Evolutionary conservation across 2,329 filamentous ascomycete genomes (phyloP).

Genomic region (Talaromyces rugulosus): DNA sequence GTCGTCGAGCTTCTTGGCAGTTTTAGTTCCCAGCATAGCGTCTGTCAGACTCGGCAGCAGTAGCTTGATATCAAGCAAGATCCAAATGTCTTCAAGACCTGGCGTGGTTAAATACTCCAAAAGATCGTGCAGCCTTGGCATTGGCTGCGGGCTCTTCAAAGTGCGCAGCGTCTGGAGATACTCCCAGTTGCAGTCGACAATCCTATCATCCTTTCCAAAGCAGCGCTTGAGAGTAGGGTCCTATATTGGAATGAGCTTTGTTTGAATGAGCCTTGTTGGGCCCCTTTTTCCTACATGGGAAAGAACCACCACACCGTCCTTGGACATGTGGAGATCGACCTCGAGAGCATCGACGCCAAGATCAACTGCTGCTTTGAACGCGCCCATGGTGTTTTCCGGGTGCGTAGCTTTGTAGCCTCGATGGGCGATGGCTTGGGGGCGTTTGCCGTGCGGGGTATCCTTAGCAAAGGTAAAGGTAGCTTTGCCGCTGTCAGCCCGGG

Average conservation of each 20-base stretch:
- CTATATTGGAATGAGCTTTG: conserved; percentile 34
- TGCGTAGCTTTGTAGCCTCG: conserved; percentile 60
- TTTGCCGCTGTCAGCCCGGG: neutral
- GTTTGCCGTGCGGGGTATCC: conserved; percentile 8
- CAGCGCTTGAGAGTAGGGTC: conserved; percentile 75
- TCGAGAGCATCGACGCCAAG: conserved; percentile 78
- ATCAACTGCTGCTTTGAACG: conserved; percentile 68
- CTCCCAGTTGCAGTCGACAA: conserved; percentile 72
- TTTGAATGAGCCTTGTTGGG: neutral
- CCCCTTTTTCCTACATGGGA: conserved; percentile 58
- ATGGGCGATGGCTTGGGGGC: conserved; percentile 39
- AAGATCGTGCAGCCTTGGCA: conserved; percentile 72
- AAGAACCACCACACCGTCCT: conserved; percentile 78
- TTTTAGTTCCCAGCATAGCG: conserved; percentile 6
- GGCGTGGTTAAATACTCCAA: conserved; percentile 66
- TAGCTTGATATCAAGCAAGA: conserved; percentile 88
- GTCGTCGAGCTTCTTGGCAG: conserved; percentile 27
- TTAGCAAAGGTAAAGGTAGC: conserved; percentile 13
- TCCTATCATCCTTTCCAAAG: conserved; percentile 68
- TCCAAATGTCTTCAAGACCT: conserved; percentile 66
- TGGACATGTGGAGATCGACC: conserved; percentile 81
- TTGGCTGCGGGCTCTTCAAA: conserved; percentile 59
- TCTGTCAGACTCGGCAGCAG: neutral
- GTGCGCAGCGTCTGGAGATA: conserved; percentile 68
- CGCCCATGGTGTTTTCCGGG: conserved; percentile 82